Conservation (phyloP, 371 early-diverging fungal species). For the Rhizopus sp. region DNA sequence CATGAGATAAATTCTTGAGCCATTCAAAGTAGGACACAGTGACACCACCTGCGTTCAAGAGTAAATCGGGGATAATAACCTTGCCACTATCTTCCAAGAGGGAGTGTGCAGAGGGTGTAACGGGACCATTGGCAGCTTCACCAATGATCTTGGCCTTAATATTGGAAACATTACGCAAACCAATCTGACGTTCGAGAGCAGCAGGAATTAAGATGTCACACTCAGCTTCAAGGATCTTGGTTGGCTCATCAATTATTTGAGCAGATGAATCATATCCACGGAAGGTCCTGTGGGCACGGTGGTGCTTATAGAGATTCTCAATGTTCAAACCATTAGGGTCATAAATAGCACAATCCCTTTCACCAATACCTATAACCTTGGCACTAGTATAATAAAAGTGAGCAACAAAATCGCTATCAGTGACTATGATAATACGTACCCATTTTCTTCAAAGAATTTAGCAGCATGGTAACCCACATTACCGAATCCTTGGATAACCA, state of each 20-base stretch:
- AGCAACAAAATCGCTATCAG: background rate
- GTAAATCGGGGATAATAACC: constrained; percentile 79
- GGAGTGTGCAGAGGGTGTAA: constrained; percentile 82
- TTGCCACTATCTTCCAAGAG: constrained; percentile 67
- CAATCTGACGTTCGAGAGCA: constrained; percentile 88
- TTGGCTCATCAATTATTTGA: constrained; percentile 61
- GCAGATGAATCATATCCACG: constrained; percentile 66
- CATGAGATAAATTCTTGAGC: constrained; percentile 86
- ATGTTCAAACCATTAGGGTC: constrained; percentile 75
- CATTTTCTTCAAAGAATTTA: constrained; percentile 85
- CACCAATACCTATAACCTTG: constrained; percentile 81
- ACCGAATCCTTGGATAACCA: constrained; percentile 89
- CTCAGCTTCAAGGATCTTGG: constrained; percentile 73
- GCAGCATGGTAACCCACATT: constrained; percentile 91
- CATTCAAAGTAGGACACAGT: constrained; percentile 86
- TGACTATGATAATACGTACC: constrained; percentile 26
- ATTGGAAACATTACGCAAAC: constrained; percentile 71
- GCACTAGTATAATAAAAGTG: constrained; percentile 45
- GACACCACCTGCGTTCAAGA: constrained; percentile 89
- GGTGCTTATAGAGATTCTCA: constrained; percentile 70
- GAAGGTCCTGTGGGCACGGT: constrained; percentile 69
- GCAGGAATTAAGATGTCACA: constrained; percentile 88
- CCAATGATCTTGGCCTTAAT: constrained; percentile 88
- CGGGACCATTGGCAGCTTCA: constrained; percentile 90
- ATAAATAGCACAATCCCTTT: constrained; percentile 72